These are phyloP conservation scores for Punctularia strigosozonata DNA, from an alignment of 768 basidiomycete genomes.

Conservation along the genomic window DNA sequence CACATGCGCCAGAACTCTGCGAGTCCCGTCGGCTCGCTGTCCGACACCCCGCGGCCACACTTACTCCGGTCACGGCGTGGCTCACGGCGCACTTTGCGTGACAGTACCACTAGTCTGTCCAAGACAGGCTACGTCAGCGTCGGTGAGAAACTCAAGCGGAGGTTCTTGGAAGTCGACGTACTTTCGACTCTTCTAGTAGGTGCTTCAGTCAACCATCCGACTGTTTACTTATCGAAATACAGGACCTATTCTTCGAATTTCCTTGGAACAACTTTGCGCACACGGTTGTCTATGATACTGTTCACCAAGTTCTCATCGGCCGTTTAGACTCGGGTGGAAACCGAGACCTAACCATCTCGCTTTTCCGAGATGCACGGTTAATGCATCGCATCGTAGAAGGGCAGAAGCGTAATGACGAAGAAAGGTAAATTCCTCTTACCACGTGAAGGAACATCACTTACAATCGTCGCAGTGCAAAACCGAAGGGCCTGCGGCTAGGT, in stretches of 20 bases:
- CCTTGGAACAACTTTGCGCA: conserved; percentile 98
- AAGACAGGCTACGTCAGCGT: conserved; percentile 22
- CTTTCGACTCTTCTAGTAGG: conserved; percentile 69
- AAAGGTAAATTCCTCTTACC: conserved; percentile 37
- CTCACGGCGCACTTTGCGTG: conserved; percentile 45
- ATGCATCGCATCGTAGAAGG: conserved; percentile 84
- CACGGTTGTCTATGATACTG: conserved; percentile 88
- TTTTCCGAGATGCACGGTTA: conserved; percentile 79
- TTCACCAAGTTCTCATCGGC: conserved; percentile 92
- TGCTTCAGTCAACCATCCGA: conserved; percentile 6
- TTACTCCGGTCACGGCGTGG: conserved; percentile 30
- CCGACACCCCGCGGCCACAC: no score
- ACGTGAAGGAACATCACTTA: no score
- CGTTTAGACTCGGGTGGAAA: conserved; percentile 75
- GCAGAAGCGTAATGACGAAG: conserved; percentile 65
- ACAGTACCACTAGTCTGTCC: neutral
- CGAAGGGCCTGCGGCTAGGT: conserved; percentile 72
- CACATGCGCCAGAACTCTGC: no score
- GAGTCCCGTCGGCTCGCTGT: no score
- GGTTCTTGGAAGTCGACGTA: conserved; percentile 65
- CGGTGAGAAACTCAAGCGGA: conserved; percentile 73
- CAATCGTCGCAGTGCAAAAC: conserved; percentile 37
- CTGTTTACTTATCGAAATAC: conserved; percentile 3
- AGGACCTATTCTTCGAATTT: conserved; percentile 94
- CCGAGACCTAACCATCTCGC: conserved; percentile 67